Evolutionary conservation across 352 stramenopile species (phyloP).

Genomic region (Pythium diclinum): DNA sequence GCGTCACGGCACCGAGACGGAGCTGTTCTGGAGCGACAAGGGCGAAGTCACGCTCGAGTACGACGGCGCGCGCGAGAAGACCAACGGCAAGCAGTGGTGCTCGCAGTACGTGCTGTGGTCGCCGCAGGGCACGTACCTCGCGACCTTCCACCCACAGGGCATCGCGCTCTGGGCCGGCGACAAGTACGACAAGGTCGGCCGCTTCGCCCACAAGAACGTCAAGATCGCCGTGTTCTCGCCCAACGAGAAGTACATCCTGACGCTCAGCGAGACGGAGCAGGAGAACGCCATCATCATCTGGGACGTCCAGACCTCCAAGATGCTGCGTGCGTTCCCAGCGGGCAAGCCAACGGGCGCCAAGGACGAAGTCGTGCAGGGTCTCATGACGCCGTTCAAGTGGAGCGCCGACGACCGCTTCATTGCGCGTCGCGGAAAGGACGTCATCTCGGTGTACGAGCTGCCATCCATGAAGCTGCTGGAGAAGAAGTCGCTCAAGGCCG

Average conservation of each 20-base stretch:
- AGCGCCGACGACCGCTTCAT: conserved; percentile 95
- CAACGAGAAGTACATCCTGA: conserved; percentile 97
- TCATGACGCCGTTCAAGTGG: conserved; percentile 94
- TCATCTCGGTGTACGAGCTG: conserved; percentile 94
- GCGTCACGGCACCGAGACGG: conserved; percentile 94
- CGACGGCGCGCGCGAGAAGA: conserved; percentile 94
- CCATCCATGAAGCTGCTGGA: conserved; percentile 97
- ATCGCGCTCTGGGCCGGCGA: conserved; percentile 97
- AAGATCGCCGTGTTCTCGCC: conserved; percentile 94
- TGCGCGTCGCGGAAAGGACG: conserved; percentile 92
- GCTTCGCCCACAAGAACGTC: conserved; percentile 95
- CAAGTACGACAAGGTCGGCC: conserved; percentile 96
- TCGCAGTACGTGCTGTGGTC: conserved; percentile 98
- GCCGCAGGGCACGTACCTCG: conserved; percentile 95
- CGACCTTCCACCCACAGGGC: conserved; percentile 96
- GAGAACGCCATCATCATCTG: conserved; percentile 96
- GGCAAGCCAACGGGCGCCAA: conserved; percentile 74
- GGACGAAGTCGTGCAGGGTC: conserved; percentile 70
- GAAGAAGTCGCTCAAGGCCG: conserved; percentile 94
- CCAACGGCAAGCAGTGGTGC: conserved; percentile 95
- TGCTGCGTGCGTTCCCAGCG: conserved; percentile 80
- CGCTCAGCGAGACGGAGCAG: conserved; percentile 92
- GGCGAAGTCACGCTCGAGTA: conserved; percentile 91
- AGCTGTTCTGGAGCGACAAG: conserved; percentile 96
- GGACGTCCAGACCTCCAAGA: conserved; percentile 90